These are phyloP conservation scores for Lactarius indigo DNA, from an alignment of 768 basidiomycete species.

Conservation along the genomic window DNA sequence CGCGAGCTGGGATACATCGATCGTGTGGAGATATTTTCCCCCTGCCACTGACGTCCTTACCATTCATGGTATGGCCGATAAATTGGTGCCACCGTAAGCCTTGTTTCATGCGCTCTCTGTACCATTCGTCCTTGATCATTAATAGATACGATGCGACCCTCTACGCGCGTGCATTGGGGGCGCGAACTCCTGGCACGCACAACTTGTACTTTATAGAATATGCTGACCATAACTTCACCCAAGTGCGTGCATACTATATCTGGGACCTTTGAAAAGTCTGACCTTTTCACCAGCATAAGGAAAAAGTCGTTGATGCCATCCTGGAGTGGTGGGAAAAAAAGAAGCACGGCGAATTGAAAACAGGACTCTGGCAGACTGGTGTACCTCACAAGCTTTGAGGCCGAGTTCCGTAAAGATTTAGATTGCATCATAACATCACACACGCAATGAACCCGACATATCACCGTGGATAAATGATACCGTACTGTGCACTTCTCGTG, in stretches of 20 bases:
- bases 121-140: neutral
- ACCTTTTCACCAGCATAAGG: constrained; percentile 43
- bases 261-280: neutral
- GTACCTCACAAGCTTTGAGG: constrained; percentile 45
- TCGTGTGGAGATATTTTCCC: constrained; percentile 71
- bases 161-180: constrained; percentile 58
- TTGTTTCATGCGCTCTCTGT: neutral
- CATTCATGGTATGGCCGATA: constrained; percentile 70
- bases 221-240: constrained; percentile 77
- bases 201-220: constrained; percentile 65
- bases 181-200: constrained; percentile 63
- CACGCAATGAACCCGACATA: neutral
- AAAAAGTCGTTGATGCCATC: constrained; percentile 64
- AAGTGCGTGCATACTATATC: constrained; percentile 34
- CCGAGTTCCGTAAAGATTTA: neutral
- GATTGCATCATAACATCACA: neutral
- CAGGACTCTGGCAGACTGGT: constrained; percentile 63
- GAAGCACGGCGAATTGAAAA: constrained; percentile 45
- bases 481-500: neutral
- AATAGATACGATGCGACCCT: constrained; percentile 68
- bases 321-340: constrained; percentile 62
- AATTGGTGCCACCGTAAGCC: constrained; percentile 63
- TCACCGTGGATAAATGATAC: neutral
- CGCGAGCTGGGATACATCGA: constrained; percentile 58
- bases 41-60: constrained; percentile 61